These are phyloP conservation scores for Eutrema yunnanense DNA, from an alignment of 345 rosid genomes.

Conservation along the genomic window DNA sequence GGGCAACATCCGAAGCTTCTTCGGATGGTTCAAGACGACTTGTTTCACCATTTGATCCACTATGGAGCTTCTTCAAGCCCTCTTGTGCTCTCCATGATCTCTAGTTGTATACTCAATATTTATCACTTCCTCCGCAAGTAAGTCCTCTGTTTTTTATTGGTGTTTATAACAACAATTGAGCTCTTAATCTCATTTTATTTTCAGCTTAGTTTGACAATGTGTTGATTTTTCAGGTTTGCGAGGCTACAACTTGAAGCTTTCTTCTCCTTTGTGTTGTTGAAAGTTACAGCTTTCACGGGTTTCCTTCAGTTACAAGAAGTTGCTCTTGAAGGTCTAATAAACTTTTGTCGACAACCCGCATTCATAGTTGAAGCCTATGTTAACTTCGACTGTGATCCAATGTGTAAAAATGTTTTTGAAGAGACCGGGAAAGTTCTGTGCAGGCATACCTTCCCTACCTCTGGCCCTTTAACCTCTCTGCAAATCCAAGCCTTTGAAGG, in stretches of 20 bases:
- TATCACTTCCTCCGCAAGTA: constrained; percentile 87
- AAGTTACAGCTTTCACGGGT: constrained; percentile 35
- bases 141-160: not conserved
- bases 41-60: constrained; percentile 83
- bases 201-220: not conserved
- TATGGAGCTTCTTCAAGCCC: constrained; percentile 72
- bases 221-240: constrained; percentile 41
- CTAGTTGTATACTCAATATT: constrained; percentile 74
- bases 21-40: constrained; percentile 73
- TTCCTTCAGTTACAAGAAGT: constrained; percentile 73
- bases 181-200: not conserved
- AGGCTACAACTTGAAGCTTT: constrained; percentile 92
- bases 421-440: constrained; percentile 81
- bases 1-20: constrained; percentile 70
- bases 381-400: constrained; percentile 80
- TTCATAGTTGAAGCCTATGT: constrained; percentile 73
- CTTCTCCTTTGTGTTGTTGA: constrained; percentile 61
- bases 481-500: constrained; percentile 98
- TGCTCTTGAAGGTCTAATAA: constrained; percentile 74
- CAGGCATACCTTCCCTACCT: constrained; percentile 69
- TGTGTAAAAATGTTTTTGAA: constrained; percentile 54
- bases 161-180: not conserved
- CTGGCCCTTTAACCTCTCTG: constrained; percentile 48
- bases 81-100: constrained; percentile 78
- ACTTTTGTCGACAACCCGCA: constrained; percentile 78